Evolutionary conservation across 2,329 filamentous ascomycete genomes (phyloP), one percentile per base, ranked within the genome.

Genomic region (Camillea tinctor): DNA sequence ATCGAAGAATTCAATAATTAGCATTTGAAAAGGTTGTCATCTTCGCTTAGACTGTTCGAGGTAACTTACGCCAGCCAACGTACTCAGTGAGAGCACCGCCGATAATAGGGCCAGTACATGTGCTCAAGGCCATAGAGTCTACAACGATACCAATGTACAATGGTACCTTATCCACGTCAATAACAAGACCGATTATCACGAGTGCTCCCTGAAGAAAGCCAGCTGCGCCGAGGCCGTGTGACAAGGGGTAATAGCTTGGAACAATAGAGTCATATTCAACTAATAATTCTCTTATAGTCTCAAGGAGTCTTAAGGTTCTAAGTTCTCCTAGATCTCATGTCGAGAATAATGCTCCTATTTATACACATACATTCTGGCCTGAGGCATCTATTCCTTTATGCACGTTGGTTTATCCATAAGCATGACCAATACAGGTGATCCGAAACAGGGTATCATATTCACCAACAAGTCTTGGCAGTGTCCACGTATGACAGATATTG

Each of bases 141-240:
- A 73, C 72, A 17, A 80, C 71, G 15, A 80, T 60, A 48, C 77
- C 75, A 22, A 73, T 74, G 60, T 75, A 81, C 9, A 77, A 72
- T 0, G 71, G 78, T 56, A 78, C 70, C 57, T 77, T 76, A 1
- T 74, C 70, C 1, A 81, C 67, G 2, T 74, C 75, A 3, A 80
- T 76, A 15, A 68, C 65, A 26, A 71, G 66, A 15, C 69, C 62
- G 20, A 76, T 70, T 53, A 75, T 73, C 50, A 73, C 62, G 2
- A 69, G 60, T 8, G 66, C 68, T 4, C 70, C 69, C 19, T 69
- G 65, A 24, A 69, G 65, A 1, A 72, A 50, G 7, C 71, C 70
- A 4, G 67, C 68, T 7, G 65, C 66, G 0, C 69, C 71, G 13
- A 66, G 49, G 3, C 71, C 71, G 26, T 66, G 60, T 6, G n/a